Percentiles rank a stretch among this genome's conserved stretches.
phyloP scores from a whole-genome alignment of 208 protist genomes.

The Hexamita inflata region DNA sequence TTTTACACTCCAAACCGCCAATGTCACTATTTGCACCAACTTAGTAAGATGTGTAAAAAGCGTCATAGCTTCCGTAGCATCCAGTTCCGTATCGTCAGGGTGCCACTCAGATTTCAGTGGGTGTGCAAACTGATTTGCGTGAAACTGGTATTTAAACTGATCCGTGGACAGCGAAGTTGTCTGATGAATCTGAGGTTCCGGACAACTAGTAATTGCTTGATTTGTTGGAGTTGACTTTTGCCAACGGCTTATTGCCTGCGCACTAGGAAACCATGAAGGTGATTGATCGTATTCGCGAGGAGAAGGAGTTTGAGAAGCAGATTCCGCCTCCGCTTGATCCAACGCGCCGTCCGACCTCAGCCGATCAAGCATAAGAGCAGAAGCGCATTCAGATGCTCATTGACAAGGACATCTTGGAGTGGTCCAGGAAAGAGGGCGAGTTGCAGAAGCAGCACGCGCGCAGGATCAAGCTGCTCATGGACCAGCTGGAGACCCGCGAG shows the following conservation, averaged over 20 bases:
- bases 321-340: conserved; percentile 19
- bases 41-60: too few relatives aligned
- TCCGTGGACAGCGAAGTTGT: neutral
- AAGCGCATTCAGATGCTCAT: conserved; percentile 16
- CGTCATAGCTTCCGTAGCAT: too few relatives aligned
- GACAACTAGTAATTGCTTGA: neutral
- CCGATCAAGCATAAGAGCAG: neutral
- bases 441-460: neutral
- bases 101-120: neutral
- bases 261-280: conserved; percentile 19
- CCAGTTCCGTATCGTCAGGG: neutral
- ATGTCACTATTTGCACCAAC: too few relatives aligned
- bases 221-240: conserved; percentile 5
- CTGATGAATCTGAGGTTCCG: neutral
- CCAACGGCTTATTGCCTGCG: conserved; percentile 5
- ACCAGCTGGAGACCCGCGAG: neutral
- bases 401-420: neutral
- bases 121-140: conserved; percentile 18
- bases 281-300: neutral
- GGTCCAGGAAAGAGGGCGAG: conserved; percentile 14
- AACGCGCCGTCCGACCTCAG: neutral
- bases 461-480: neutral
- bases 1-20: too few relatives aligned
- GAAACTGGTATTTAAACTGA: conserved; percentile 17
- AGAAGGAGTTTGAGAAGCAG: neutral